Percentiles rank a stretch among this genome's conserved stretches.
Evolutionary conservation across 2,329 filamentous ascomycete species (phyloP).

Genomic region (Aspergillus ruber): DNA sequence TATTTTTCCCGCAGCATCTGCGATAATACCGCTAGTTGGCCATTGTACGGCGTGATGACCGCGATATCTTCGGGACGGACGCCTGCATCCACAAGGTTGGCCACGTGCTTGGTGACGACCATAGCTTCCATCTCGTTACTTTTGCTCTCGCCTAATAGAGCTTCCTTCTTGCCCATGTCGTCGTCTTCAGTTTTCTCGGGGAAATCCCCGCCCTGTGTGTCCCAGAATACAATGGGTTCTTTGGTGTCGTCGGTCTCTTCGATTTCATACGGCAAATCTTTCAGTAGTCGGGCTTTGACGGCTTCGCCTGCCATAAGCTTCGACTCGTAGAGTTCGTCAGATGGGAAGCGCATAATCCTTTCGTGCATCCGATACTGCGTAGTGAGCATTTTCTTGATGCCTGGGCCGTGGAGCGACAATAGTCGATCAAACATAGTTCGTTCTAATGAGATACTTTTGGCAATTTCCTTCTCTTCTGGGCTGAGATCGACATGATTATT

Average conservation of each 20-base stretch:
- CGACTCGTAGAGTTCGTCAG: conserved; percentile 76
- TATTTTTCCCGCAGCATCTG: conserved; percentile 70
- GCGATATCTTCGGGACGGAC: conserved; percentile 80
- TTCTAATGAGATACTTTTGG: conserved; percentile 61
- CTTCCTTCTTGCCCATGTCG: conserved; percentile 48
- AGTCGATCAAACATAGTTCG: conserved; percentile 91
- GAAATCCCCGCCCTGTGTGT: conserved; percentile 92
- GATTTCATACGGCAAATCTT: conserved; percentile 70
- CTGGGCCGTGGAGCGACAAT: conserved; percentile 68
- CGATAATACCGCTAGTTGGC: conserved; percentile 75
- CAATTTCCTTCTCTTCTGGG: conserved; percentile 31
- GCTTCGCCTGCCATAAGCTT: conserved; percentile 73
- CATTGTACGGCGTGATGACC: conserved; percentile 93
- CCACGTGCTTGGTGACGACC: conserved; percentile 72
- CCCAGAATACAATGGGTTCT: conserved; percentile 86
- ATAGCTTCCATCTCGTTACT: conserved; percentile 87
- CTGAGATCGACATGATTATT: conserved; percentile 27
- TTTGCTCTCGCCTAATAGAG: conserved; percentile 66
- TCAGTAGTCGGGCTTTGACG: conserved; percentile 69
- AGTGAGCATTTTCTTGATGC: conserved; percentile 89
- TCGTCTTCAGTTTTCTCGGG: conserved; percentile 75
- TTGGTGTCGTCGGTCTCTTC: conserved; percentile 75
- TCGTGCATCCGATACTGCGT: conserved; percentile 99
- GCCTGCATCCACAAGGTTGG: conserved; percentile 68
- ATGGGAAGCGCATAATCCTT: conserved; percentile 90